Evolutionary conservation across 2,329 filamentous ascomycete species (phyloP).

Genomic region (Arthrobotrys entomopaga): DNA sequence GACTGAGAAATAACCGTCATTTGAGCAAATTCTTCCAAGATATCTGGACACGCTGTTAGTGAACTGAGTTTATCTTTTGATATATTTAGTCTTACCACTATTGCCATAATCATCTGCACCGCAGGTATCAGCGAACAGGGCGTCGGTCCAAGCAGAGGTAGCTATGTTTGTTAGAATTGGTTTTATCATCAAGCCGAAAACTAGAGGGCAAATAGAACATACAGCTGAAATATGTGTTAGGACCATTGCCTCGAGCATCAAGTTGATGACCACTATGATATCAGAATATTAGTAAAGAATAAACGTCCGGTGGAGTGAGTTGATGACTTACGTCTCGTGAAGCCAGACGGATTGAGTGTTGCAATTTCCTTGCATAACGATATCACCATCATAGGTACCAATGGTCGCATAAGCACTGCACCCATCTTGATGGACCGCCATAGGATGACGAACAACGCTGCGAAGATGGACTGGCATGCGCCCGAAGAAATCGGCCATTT

Average conservation of each 20-base stretch:
- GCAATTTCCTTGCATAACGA: conserved; percentile 44
- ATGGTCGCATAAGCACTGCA: conserved; percentile 45
- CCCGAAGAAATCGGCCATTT: conserved; percentile 43
- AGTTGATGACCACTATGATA: conserved; percentile 37
- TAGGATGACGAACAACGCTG: conserved; percentile 40
- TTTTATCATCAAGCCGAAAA: background rate
- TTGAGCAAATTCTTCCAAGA: conserved; percentile 47
- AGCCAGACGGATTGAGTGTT: conserved; percentile 42
- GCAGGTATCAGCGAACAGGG: conserved; percentile 34
- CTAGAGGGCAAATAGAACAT: background rate
- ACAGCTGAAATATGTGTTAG: conserved; percentile 31
- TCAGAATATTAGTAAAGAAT: background rate
- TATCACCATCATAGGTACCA: conserved; percentile 42
- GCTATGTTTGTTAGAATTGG: conserved; percentile 1
- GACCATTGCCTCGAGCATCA: conserved; percentile 36
- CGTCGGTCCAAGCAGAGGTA: conserved; percentile 17
- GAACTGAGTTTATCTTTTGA: too few species aligned
- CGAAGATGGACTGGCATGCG: conserved; percentile 45
- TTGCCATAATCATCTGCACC: conserved; percentile 43
- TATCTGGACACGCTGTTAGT: background rate
- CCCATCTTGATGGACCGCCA: conserved; percentile 31
- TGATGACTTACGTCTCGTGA: conserved; percentile 32
- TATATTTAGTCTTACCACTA: conserved; percentile 14
- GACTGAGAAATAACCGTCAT: conserved; percentile 45
- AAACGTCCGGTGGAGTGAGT: background rate